Percentiles rank a stretch among this genome's conserved stretches.
These are phyloP conservation scores for Quercus phellos DNA, from an alignment of 331 rosid species.

Conservation along the genomic window DNA sequence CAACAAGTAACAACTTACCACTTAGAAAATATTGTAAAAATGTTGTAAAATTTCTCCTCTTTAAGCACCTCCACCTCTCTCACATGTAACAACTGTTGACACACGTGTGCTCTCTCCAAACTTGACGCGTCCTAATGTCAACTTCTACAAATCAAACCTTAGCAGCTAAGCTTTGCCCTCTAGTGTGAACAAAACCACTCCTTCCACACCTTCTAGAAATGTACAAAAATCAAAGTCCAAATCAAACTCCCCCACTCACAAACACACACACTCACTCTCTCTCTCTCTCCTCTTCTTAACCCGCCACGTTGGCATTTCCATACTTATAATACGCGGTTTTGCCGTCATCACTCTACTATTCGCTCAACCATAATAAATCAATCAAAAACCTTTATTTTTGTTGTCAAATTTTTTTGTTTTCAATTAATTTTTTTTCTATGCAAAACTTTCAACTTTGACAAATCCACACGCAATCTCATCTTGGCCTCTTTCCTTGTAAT, in stretches of 20 bases:
- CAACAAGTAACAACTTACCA: fast-evolving
- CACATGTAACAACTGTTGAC: too few species aligned
- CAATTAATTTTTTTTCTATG: not conserved
- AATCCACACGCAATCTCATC: conserved; percentile 42
- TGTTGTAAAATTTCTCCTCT: fast-evolving
- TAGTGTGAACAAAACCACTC: conserved; percentile 32
- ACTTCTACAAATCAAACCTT: conserved; percentile 21
- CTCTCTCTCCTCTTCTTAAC: conserved; percentile 3
- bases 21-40: too few species aligned
- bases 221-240: not conserved
- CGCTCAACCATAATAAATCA: not conserved
- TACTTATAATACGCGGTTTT: conserved; percentile 42
- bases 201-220: conserved; percentile 44
- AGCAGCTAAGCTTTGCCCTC: conserved; percentile 22
- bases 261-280: conserved; percentile 8
- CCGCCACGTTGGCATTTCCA: conserved; percentile 7
- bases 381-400: not conserved
- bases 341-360: conserved; percentile 15
- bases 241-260: conserved; percentile 1
- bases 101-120: not conserved
- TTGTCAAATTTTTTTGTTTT: not conserved
- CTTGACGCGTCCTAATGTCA: not conserved
- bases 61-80: too few species aligned
- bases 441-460: conserved; percentile 35
- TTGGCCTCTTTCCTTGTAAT: conserved; percentile 30